These are phyloP conservation scores for Boletus pseudo-olivaceus DNA, from an alignment of 768 basidiomycete genomes.

Conservation along the genomic window DNA sequence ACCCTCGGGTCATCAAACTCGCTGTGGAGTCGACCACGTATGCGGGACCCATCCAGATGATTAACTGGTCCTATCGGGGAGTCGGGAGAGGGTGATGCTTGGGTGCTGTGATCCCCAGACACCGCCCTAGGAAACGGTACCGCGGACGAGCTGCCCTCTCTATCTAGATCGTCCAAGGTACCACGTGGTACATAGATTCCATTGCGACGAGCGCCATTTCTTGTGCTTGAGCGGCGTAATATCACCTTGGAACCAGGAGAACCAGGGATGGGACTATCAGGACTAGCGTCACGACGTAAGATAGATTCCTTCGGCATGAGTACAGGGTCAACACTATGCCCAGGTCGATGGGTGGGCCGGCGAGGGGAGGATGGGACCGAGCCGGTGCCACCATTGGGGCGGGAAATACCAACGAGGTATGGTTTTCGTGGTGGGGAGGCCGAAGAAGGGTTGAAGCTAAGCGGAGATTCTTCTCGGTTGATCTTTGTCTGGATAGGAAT, in stretches of 20 bases:
- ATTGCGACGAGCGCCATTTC: slow-evolving; percentile 43
- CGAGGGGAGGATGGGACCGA: slow-evolving; percentile 37
- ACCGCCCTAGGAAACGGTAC: slow-evolving; percentile 67
- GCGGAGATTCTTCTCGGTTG: slow-evolving; percentile 22
- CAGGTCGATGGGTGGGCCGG: slow-evolving; percentile 59
- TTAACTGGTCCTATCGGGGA: slow-evolving; percentile 29
- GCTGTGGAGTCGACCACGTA: slow-evolving; percentile 63
- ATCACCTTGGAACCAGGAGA: slow-evolving; percentile 42
- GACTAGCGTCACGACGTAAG: slow-evolving; percentile 53
- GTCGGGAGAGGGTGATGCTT: slow-evolving; percentile 37
- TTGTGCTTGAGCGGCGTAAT: slow-evolving; percentile 58
- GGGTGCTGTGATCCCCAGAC: slow-evolving; percentile 46
- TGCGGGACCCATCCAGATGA: slow-evolving; percentile 39
- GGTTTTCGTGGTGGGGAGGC: slow-evolving; percentile 53
- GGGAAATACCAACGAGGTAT: slow-evolving; percentile 46
- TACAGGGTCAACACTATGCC: slow-evolving; percentile 58
- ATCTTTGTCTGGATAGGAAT: slow-evolving; percentile 25
- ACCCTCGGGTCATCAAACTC: slow-evolving; percentile 59
- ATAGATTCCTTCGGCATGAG: slow-evolving; percentile 49
- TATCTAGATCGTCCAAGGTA: slow-evolving; percentile 32
- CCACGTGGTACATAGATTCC: slow-evolving; percentile 45
- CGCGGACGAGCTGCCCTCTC: slow-evolving; percentile 35
- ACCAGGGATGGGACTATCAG: slow-evolving; percentile 43
- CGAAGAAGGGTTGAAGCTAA: slow-evolving; percentile 35
- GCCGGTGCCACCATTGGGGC: slow-evolving; percentile 47